These are phyloP conservation scores for Didymella arachidicola DNA, from an alignment of 2,329 filamentous ascomycete genomes.

Conservation along the genomic window DNA sequence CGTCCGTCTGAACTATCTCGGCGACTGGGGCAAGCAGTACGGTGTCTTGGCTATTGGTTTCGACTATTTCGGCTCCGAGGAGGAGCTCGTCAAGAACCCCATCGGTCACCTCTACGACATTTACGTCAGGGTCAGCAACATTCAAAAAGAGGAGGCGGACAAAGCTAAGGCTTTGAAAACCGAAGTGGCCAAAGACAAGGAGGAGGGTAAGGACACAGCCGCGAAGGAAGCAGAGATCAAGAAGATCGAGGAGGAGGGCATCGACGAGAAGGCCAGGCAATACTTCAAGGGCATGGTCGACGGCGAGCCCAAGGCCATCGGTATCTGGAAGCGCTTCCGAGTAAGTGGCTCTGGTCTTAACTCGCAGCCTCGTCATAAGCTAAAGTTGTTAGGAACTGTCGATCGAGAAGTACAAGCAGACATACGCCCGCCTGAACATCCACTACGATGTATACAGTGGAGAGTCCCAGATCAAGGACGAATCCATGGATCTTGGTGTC, in stretches of 20 bases:
- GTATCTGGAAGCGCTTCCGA: conserved; percentile 69
- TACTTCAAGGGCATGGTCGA: conserved; percentile 76
- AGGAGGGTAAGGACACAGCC: conserved; percentile 53
- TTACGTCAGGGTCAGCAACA: conserved; percentile 76
- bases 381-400: conserved; percentile 59
- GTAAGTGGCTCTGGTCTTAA: conserved; percentile 14
- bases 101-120: conserved; percentile 85
- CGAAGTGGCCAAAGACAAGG: conserved; percentile 46
- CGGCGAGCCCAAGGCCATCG: conserved; percentile 65
- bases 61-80: conserved; percentile 76
- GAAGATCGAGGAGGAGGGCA: conserved; percentile 48
- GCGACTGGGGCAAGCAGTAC: conserved; percentile 81
- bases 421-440: conserved; percentile 70
- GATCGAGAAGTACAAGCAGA: conserved; percentile 70
- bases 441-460: conserved; percentile 72
- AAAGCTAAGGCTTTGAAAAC: conserved; percentile 65
- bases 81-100: conserved; percentile 73
- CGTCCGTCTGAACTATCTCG: conserved; percentile 75
- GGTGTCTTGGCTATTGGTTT: conserved; percentile 77
- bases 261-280: conserved; percentile 75
- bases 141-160: conserved; percentile 71
- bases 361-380: neutral
- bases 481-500: conserved; percentile 69
- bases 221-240: conserved; percentile 53
- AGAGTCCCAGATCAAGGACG: conserved; percentile 70